Evolutionary conservation across 2,329 filamentous ascomycete genomes (phyloP).

Genomic region (Lasiodiplodia sp.): DNA sequence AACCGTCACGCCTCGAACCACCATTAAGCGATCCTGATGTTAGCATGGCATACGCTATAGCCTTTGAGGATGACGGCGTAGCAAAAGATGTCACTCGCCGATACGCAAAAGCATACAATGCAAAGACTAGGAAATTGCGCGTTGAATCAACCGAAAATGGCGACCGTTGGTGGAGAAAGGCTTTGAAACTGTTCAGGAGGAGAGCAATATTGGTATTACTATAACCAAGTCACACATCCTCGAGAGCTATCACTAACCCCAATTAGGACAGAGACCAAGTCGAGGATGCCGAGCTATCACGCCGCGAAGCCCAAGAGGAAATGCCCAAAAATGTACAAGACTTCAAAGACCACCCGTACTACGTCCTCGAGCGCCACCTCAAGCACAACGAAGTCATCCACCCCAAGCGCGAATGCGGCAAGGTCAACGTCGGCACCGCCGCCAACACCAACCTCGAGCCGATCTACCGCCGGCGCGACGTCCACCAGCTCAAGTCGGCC

Average conservation of each 20-base stretch:
- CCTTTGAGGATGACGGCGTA: slow-evolving; percentile 80
- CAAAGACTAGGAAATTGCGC: slow-evolving; percentile 84
- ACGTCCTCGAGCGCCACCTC: slow-evolving; percentile 83
- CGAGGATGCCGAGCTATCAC: slow-evolving; percentile 78
- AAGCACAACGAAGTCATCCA: slow-evolving; percentile 82
- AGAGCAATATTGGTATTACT: slow-evolving; percentile 32
- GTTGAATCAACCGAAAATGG: slow-evolving; percentile 72
- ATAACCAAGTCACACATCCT: not conserved
- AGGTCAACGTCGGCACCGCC: slow-evolving; percentile 71
- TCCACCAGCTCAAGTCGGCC: slow-evolving; percentile 76
- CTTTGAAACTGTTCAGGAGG: slow-evolving; percentile 54
- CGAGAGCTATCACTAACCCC: not conserved
- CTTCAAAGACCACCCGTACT: slow-evolving; percentile 81
- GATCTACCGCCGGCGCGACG: slow-evolving; percentile 83
- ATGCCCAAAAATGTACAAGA: slow-evolving; percentile 88
- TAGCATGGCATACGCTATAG: slow-evolving; percentile 80
- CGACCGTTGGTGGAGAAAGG: slow-evolving; percentile 62
- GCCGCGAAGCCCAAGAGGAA: slow-evolving; percentile 73
- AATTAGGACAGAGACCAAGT: slow-evolving; percentile 76
- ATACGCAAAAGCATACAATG: slow-evolving; percentile 87
- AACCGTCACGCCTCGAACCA: slow-evolving; percentile 79
- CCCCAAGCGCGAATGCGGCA: slow-evolving; percentile 76
- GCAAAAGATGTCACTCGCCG: slow-evolving; percentile 86
- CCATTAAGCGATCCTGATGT: slow-evolving; percentile 80
- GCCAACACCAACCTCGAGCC: slow-evolving; percentile 71